phyloP scores from a whole-genome alignment of 257 asterid species.

The Lycium ferocissimum region DNA sequence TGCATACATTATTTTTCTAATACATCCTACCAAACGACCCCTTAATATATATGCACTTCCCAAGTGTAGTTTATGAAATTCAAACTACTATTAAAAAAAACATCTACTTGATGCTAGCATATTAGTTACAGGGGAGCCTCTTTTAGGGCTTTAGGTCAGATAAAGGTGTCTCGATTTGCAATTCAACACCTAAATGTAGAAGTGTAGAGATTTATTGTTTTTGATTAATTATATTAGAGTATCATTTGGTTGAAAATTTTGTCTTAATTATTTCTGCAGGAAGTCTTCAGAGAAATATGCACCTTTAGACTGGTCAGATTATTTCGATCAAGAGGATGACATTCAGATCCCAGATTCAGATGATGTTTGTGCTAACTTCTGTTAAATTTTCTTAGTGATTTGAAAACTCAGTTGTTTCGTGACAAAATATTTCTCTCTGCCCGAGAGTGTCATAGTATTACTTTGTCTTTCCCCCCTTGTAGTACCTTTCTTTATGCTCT shows the following conservation, averaged over 20 bases:
- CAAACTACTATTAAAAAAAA: neutral
- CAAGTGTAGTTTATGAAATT: neutral
- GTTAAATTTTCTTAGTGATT: slow-evolving; percentile 25
- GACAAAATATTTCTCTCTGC: neutral
- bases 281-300: slow-evolving; percentile 73
- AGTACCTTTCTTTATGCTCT: slow-evolving; percentile 24
- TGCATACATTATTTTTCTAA: too few relatives aligned
- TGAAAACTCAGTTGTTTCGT: neutral
- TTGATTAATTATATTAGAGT: neutral
- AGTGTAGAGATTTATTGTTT: neutral
- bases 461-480: neutral
- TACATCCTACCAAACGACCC: too few relatives aligned
- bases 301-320: slow-evolving; percentile 76
- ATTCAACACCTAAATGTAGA: neutral
- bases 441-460: neutral
- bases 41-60: neutral
- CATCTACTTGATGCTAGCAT: slow-evolving; percentile 23
- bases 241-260: slow-evolving; percentile 21
- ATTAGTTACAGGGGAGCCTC: neutral
- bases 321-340: slow-evolving; percentile 88
- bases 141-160: neutral
- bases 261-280: slow-evolving; percentile 49
- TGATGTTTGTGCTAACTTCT: slow-evolving; percentile 61
- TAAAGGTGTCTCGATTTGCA: neutral
- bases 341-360: slow-evolving; percentile 71